phyloP scores from a whole-genome alignment of 345 rosid species.

The Dimocarpus longan region DNA sequence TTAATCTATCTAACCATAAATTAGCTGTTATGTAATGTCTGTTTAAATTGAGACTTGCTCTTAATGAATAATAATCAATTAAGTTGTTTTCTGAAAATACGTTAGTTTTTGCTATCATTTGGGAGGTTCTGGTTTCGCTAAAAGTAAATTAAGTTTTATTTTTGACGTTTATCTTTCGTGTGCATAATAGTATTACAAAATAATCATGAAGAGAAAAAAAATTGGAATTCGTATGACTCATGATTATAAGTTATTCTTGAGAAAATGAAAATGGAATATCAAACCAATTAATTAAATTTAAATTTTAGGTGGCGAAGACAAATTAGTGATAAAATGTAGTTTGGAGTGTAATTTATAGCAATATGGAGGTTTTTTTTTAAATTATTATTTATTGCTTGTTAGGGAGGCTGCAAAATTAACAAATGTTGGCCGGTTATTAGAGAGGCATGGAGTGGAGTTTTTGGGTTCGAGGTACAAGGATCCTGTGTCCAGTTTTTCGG shows the following conservation, averaged over 20 bases:
- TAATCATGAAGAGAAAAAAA: neutral
- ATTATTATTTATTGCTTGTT: neutral
- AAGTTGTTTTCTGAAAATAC: too few relatives aligned
- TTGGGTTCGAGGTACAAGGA: conserved; percentile 70
- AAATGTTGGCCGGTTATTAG: conserved; percentile 72
- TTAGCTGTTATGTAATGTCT: too few relatives aligned
- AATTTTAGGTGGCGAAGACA: neutral
- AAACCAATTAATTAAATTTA: neutral
- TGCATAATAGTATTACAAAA: neutral
- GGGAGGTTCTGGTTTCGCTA: too few relatives aligned
- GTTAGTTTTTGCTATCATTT: too few relatives aligned
- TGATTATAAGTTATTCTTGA: neutral
- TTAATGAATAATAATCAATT: too few relatives aligned
- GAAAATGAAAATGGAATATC: neutral
- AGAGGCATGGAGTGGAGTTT: conserved; percentile 71
- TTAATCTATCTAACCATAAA: too few relatives aligned
- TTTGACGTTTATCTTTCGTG: too few relatives aligned
- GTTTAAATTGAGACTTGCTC: too few relatives aligned
- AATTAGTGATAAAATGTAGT: neutral
- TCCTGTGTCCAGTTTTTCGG: conserved; percentile 79
- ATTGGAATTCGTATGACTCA: too few relatives aligned
- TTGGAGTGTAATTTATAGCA: neutral
- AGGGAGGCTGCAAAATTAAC: conserved; percentile 66
- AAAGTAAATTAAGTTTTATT: too few relatives aligned
- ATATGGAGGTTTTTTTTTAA: neutral